A percentile compares a stretch with the other conserved stretches of the same genome.
Conservation (phyloP, 2,329 filamentous ascomycete genomes). For the Phialophora macrospora region DNA sequence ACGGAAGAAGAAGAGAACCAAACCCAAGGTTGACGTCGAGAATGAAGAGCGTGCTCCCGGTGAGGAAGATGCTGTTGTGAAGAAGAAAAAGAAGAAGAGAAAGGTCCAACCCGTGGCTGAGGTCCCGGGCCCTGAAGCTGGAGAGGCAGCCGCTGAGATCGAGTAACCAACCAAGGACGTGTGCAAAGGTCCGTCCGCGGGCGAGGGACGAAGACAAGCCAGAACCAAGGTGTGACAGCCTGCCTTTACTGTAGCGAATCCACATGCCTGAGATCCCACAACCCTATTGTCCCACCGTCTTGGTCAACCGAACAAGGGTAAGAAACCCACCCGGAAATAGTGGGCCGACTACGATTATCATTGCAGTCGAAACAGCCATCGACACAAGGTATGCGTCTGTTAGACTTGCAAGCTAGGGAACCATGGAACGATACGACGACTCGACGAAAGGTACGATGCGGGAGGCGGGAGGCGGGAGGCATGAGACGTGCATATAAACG, state of each 20-base stretch:
- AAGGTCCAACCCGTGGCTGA: constrained; percentile 23
- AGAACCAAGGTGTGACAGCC: neutral
- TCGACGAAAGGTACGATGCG: too few relatives aligned
- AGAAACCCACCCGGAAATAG: neutral
- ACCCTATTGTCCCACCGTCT: neutral
- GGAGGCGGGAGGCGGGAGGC: too few relatives aligned
- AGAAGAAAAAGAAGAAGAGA: constrained; percentile 40
- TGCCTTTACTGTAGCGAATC: neutral
- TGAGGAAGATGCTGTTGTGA: constrained; percentile 30
- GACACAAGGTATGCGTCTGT: neutral
- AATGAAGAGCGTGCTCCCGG: constrained; percentile 13
- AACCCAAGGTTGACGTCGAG: constrained; percentile 41
- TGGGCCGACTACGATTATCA: too few relatives aligned
- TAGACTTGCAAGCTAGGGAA: too few relatives aligned
- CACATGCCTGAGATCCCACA: neutral
- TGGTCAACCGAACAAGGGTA: neutral
- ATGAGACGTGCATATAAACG: too few relatives aligned
- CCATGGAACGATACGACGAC: too few relatives aligned
- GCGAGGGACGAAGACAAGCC: neutral
- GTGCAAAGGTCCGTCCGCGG: neutral
- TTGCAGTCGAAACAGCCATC: neutral
- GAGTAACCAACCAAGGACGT: neutral
- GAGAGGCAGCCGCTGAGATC: neutral
- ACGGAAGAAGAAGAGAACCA: constrained; percentile 66
- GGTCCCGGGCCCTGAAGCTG: constrained; percentile 1